phyloP scores from a whole-genome alignment of 768 basidiomycete species.

The Lactarius vividus region DNA sequence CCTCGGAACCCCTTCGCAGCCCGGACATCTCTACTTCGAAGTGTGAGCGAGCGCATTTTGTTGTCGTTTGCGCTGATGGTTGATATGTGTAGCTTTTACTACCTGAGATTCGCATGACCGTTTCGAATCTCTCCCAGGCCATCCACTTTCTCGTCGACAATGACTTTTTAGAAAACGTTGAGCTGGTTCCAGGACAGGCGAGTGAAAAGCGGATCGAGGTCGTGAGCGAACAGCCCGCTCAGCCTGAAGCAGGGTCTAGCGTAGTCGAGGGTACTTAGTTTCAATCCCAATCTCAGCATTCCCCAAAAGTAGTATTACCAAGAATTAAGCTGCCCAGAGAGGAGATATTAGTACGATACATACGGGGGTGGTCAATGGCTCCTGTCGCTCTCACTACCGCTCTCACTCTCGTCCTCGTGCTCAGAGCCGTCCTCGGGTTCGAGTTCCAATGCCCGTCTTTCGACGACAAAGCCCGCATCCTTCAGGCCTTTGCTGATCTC shows the following conservation, averaged over 20 bases:
- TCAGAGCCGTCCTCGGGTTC: conserved; percentile 50
- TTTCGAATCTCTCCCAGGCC: conserved; percentile 90
- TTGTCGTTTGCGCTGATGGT: not conserved
- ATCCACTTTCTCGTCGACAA: conserved; percentile 90
- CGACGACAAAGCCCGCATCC: conserved; percentile 73
- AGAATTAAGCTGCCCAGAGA: conserved; percentile 12
- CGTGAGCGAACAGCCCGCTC: conserved; percentile 35
- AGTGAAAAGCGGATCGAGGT: conserved; percentile 62
- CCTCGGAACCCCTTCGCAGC: conserved; percentile 64
- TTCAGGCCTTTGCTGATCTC: conserved; percentile 64
- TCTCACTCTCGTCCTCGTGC: conserved; percentile 37
- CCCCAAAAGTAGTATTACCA: not conserved
- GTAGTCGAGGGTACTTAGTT: not conserved
- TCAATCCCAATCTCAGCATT: not conserved
- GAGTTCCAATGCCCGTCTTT: conserved; percentile 63
- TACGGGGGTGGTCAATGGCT: not conserved
- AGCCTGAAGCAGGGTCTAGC: not conserved
- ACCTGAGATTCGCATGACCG: conserved; percentile 82
- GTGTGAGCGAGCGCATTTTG: conserved; percentile 50
- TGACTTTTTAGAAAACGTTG: conserved; percentile 78
- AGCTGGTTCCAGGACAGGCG: conserved; percentile 76
- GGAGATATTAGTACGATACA: conserved; percentile 4
- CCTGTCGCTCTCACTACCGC: conserved; percentile 33
- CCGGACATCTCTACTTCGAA: conserved; percentile 71
- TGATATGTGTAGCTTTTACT: conserved; percentile 58